Conservation (phyloP, 2,329 filamentous ascomycete genomes). For the Aspergillus caelatus region DNA sequence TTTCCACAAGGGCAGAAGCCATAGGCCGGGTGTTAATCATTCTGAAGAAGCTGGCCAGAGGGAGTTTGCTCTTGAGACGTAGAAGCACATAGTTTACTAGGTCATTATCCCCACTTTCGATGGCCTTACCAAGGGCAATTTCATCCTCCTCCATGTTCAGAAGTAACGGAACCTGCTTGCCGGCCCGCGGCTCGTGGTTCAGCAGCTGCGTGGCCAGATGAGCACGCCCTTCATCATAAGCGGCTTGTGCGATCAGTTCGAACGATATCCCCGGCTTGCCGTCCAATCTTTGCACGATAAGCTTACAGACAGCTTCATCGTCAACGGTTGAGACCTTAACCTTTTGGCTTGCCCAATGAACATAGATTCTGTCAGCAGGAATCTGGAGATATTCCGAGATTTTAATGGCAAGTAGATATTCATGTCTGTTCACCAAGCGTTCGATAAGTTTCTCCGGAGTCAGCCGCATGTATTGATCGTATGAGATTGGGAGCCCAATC, state of each 20-base stretch:
- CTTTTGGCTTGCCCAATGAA: slow-evolving; percentile 96
- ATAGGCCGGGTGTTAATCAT: slow-evolving; percentile 82
- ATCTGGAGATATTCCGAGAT: slow-evolving; percentile 86
- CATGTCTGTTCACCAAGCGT: slow-evolving; percentile 82
- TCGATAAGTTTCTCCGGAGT: slow-evolving; percentile 87
- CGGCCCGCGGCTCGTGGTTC: slow-evolving; percentile 90
- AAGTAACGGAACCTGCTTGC: slow-evolving; percentile 92
- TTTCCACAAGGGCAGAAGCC: slow-evolving; percentile 87
- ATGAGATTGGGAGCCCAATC: slow-evolving; percentile 85
- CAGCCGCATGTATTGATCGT: slow-evolving; percentile 89
- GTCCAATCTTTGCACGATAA: slow-evolving; percentile 83
- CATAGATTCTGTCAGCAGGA: slow-evolving; percentile 86
- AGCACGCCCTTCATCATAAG: slow-evolving; percentile 88
- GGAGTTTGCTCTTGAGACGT: slow-evolving; percentile 85
- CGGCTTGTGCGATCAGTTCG: slow-evolving; percentile 87
- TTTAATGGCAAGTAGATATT: slow-evolving; percentile 87
- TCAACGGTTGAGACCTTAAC: slow-evolving; percentile 82
- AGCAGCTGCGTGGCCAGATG: slow-evolving; percentile 88
- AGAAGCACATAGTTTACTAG: slow-evolving; percentile 87
- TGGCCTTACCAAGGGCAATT: slow-evolving; percentile 91
- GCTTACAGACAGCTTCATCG: slow-evolving; percentile 81
- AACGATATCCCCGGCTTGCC: slow-evolving; percentile 94
- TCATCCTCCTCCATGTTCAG: slow-evolving; percentile 95
- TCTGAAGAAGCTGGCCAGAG: slow-evolving; percentile 88
- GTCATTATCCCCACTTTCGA: slow-evolving; percentile 93